Evolutionary conservation across 805 yeast species (phyloP).

Genomic region (Helenozyma baotianmanensis): DNA sequence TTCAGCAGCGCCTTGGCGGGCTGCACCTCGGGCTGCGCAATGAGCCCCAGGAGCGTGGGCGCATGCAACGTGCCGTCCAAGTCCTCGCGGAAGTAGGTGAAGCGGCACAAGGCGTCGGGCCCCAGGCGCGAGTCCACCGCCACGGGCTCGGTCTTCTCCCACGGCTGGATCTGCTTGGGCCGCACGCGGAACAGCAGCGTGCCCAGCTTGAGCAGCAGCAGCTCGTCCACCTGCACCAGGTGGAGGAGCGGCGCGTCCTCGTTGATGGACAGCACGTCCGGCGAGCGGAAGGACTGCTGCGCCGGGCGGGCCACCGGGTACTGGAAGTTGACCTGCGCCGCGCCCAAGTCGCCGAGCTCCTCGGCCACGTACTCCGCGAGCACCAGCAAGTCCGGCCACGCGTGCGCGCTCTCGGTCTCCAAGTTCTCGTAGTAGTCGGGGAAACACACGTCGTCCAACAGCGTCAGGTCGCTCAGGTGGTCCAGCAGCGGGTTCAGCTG

Average conservation of each 20-base stretch:
- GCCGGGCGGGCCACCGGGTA: constrained; percentile 26
- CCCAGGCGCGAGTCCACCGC: constrained; percentile 15
- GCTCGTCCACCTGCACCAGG: constrained; percentile 28
- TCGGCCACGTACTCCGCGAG: constrained; percentile 73
- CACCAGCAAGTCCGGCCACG: constrained; percentile 83
- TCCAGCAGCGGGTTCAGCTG: constrained; percentile 63
- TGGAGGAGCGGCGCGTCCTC: constrained; percentile 30
- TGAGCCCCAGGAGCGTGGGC: constrained; percentile 76
- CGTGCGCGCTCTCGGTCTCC: constrained; percentile 18
- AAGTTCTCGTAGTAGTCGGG: constrained; percentile 57
- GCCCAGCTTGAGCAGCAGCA: constrained; percentile 36
- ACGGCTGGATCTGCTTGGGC: constrained; percentile 72
- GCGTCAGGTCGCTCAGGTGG: constrained; percentile 59
- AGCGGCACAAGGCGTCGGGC: constrained; percentile 47
- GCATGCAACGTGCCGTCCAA: constrained; percentile 86
- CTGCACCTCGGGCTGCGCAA: constrained; percentile 1
- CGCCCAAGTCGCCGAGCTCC: constrained; percentile 44
- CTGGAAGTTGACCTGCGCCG: constrained; percentile 35
- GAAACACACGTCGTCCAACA: constrained; percentile 88
- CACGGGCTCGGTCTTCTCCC: constrained; percentile 42
- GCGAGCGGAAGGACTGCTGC: background rate
- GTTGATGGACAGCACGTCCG: constrained; percentile 10
- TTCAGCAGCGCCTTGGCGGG: background rate
- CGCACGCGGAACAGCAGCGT: constrained; percentile 50
- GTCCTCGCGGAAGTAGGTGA: constrained; percentile 90